Evolutionary conservation across 257 asterid species (phyloP), one percentile per base, ranked within the genome.

Genomic region (Salvia miltiorrhiza): DNA sequence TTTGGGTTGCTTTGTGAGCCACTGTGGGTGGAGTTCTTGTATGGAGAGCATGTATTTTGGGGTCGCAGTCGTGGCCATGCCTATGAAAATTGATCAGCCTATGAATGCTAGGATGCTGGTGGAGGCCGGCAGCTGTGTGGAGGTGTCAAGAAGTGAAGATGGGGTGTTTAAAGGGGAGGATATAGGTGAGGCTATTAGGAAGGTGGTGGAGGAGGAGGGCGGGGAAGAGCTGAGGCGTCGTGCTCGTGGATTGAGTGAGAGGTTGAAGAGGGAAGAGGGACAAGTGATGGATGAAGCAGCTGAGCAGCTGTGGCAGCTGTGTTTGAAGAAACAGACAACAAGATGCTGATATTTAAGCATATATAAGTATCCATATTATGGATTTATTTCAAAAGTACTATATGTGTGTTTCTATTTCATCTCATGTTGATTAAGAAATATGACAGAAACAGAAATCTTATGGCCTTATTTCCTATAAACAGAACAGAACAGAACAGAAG

Each of bases 1-100:
- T 41, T 44, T 45, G 1, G 82, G 78, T 6, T 82, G 71, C 7
- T 78, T 78, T 26, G 30, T 67, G 65, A 72, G 86, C 16, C 83
- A 81, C 33, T 78, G 83, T 19, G 86, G 83, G 28, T 67, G 74
- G 81, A 75, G 75, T 54, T 81, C 83, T 1, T 21, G 55, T 0
- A 20, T 65, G n/a, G 83, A 81, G 4, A 73, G 83, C 49, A 21
- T 65, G 62, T 64, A 72, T 19, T 76, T 44, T 53, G 81, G 76
- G 0, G 81, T 78, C 9, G 74, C 86, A 0, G 44, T 81, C 2
- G 17, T 81, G 35, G 65, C 69, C 12, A 53, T 78, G 73, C 76
- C 83, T 3, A 64, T 81, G 76, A 73, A 70, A 1, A 26, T 30
- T 16, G 83, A 81, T 16, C 81, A 30, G 33, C 5, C 33, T 30